Percentiles rank a stretch among this genome's conserved stretches.
Conservation (phyloP, 345 rosid genomes). For the Lepidium africanum region DNA sequence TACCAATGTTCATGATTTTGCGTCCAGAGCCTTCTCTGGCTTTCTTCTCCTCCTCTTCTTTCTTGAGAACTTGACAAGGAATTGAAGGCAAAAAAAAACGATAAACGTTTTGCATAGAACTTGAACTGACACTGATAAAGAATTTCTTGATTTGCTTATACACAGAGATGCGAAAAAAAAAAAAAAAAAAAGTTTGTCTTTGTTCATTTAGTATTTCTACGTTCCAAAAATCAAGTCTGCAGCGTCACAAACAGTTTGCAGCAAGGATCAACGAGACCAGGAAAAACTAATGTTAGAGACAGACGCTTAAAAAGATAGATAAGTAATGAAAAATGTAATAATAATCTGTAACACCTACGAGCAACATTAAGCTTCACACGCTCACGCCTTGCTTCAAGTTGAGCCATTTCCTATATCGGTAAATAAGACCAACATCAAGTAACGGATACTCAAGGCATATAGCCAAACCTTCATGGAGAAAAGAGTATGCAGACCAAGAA, state of each 20-base stretch:
- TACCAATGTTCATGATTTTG: constrained; percentile 31
- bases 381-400: constrained; percentile 83
- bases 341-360: constrained; percentile 41
- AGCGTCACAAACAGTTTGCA: not conserved
- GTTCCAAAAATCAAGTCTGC: not conserved
- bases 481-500: not conserved
- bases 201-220: not conserved
- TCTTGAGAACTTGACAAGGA: constrained; percentile 51
- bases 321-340: not conserved
- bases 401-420: constrained; percentile 56
- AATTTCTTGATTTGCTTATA: not conserved
- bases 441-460: not conserved
- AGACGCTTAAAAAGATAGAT: not conserved
- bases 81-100: not conserved
- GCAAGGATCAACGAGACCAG: not conserved
- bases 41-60: constrained; percentile 81
- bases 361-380: constrained; percentile 75
- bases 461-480: not conserved
- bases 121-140: not conserved
- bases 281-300: not conserved
- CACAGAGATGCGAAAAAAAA: not conserved
- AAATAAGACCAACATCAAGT: constrained; percentile 14
- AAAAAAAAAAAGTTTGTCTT: not conserved
- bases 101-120: not conserved
- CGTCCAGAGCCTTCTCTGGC: constrained; percentile 51